Conservation (phyloP, 768 basidiomycete genomes). For the Tylopilus subfusipes region DNA sequence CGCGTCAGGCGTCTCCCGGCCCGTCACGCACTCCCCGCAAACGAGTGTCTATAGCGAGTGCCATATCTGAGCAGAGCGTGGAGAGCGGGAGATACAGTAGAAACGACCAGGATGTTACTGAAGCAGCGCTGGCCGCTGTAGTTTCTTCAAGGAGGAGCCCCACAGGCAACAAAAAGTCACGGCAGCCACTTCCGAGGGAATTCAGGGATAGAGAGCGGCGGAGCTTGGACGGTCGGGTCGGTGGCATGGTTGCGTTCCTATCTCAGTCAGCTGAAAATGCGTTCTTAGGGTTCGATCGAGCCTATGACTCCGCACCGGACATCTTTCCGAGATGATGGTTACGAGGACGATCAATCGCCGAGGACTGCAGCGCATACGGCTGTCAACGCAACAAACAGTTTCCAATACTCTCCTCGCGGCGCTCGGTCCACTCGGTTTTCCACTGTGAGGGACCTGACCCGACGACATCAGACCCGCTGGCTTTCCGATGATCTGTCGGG, state of each 20-base stretch:
- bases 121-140: conserved; percentile 59
- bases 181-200: conserved; percentile 49
- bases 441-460: conserved; percentile 46
- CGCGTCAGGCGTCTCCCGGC: conserved; percentile 37
- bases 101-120: conserved; percentile 40
- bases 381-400: conserved; percentile 15
- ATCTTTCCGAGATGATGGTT: conserved; percentile 22
- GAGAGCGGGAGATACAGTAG: conserved; percentile 23
- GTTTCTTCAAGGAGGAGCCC: conserved; percentile 55
- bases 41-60: conserved; percentile 37
- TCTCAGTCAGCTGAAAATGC: background rate
- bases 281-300: conserved; percentile 31
- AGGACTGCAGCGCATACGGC: conserved; percentile 25
- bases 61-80: conserved; percentile 27
- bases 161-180: conserved; percentile 40
- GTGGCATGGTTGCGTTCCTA: conserved; percentile 10
- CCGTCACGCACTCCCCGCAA: conserved; percentile 43
- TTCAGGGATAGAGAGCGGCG: conserved; percentile 39
- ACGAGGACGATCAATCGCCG: conserved; percentile 22
- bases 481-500: conserved; percentile 45
- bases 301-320: conserved; percentile 39
- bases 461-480: conserved; percentile 53
- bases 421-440: conserved; percentile 37
- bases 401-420: conserved; percentile 30
- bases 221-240: conserved; percentile 42